phyloP scores from a whole-genome alignment of 2,329 filamentous ascomycete genomes.

The Alternaria triticina region DNA sequence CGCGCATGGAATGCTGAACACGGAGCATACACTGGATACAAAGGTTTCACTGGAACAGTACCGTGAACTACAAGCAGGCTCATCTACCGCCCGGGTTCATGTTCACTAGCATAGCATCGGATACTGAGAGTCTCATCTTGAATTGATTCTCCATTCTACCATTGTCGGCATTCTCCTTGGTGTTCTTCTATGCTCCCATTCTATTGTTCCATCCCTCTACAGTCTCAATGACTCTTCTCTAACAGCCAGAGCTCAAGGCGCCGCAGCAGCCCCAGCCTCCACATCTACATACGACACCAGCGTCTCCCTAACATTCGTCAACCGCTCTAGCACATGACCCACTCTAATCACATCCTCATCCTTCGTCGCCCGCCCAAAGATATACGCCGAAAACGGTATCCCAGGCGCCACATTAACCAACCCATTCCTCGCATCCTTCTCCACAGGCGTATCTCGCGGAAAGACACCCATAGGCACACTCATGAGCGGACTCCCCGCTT shows the following conservation, averaged over 20 bases:
- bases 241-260: background rate
- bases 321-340: constrained; percentile 7
- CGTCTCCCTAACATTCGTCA: background rate
- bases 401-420: constrained; percentile 60
- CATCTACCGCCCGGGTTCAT: background rate
- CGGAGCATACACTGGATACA: background rate
- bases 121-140: background rate
- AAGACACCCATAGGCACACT: constrained; percentile 66
- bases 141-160: no score
- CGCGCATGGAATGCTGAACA: background rate
- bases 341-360: constrained; percentile 13
- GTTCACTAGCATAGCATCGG: background rate
- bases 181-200: background rate
- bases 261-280: background rate
- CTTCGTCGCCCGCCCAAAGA: constrained; percentile 8
- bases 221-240: background rate
- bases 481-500: constrained; percentile 60
- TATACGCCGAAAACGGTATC: constrained; percentile 48
- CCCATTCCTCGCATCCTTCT: constrained; percentile 49
- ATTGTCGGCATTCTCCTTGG: background rate
- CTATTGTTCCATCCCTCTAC: background rate
- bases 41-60: background rate
- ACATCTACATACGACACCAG: constrained; percentile 8
- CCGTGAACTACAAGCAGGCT: background rate
- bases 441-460: constrained; percentile 53